Evolutionary conservation across 805 yeast species (phyloP).

Genomic region (Yarrowia sp.): DNA sequence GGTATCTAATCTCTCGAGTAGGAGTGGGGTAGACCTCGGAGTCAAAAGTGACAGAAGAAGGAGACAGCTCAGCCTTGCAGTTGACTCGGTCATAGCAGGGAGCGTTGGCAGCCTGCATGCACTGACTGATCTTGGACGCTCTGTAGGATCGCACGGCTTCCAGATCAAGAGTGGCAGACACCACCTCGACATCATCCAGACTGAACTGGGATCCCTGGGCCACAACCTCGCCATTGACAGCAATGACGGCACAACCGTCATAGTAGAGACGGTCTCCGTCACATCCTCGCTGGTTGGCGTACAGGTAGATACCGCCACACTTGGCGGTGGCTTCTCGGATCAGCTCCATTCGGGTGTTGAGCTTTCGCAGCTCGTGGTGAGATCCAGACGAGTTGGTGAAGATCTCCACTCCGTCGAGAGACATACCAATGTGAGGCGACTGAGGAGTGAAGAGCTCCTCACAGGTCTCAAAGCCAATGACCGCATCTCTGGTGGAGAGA

Average conservation of each 20-base stretch:
- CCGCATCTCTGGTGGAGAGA: constrained; percentile 76
- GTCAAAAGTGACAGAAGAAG: constrained; percentile 45
- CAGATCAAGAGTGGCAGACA: constrained; percentile 90
- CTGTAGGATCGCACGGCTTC: constrained; percentile 87
- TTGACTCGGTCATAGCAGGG: constrained; percentile 36
- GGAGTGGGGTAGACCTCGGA: constrained; percentile 58
- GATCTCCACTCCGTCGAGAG: constrained; percentile 96
- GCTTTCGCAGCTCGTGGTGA: constrained; percentile 93
- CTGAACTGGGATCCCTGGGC: constrained; percentile 94
- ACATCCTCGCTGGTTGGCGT: constrained; percentile 95
- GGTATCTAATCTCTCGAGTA: constrained; percentile 53
- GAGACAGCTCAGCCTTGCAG: constrained; percentile 30
- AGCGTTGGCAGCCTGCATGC: constrained; percentile 55
- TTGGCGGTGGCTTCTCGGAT: constrained; percentile 90
- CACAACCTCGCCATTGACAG: constrained; percentile 84
- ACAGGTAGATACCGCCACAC: constrained; percentile 93
- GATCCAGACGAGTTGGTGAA: constrained; percentile 94
- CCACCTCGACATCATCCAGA: constrained; percentile 85
- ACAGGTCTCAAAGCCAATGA: constrained; percentile 96
- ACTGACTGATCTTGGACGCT: constrained; percentile 63
- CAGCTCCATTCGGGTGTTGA: constrained; percentile 76
- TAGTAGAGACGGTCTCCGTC: constrained; percentile 97
- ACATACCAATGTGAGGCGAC: constrained; percentile 88
- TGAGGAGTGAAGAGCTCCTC: constrained; percentile 97
- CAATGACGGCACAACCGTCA: constrained; percentile 95